Base-by-base conservation (phyloP, 2,329 filamentous ascomycete genomes). In the Botrytis sinoallii region DNA sequence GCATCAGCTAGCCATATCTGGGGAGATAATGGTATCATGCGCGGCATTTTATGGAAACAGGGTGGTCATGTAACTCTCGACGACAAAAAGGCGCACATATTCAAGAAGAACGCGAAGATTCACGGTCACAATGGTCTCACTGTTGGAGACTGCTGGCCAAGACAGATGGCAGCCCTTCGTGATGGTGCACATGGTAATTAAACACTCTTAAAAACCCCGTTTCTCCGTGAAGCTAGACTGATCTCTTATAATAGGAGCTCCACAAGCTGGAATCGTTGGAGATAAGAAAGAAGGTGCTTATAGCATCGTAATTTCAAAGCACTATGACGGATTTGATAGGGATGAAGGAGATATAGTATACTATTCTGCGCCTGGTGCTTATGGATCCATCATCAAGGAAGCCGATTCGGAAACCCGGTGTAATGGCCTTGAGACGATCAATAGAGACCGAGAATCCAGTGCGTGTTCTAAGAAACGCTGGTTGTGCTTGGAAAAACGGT, bases 151-250 rank as follows among this genome's bases (percentile, higher is more conserved):
- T 72, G 70, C 8, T 72, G 61, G 70, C 14, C 70, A 0, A 32
- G 20, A 29, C 70, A 59, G 46, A 44, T 72, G 7, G 46, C 46
- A 0, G 61, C 70, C 1, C 42, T 72, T 9, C 38, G 70, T 0
- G 70, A 72, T 38, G 70, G 70, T 20, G 70, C 70, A 2, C 70
- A 72, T n/a, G 70, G 70, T 66, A 66, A 66, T 48, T 38, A 40
- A 12, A 40, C 38, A 40, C 38, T 12, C 38, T n/a, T 16, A 10
- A 25, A 5, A 18, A 3, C 4, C 44, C 25, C 1, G 5, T 12
- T n/a, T 3, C 12, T 14, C 42, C 35, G 1, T 40, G 38, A 29
- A 69, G 10, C 4, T 2, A 12, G 25, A 69, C 67, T 32, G 59
- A 69, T 22, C 3, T 25, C 6, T 22, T 5, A 4, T 9, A 2